Evolutionary conservation across 1,139 yeast genomes (phyloP).

Genomic region (Yamadazyma spencermartinsiae): DNA sequence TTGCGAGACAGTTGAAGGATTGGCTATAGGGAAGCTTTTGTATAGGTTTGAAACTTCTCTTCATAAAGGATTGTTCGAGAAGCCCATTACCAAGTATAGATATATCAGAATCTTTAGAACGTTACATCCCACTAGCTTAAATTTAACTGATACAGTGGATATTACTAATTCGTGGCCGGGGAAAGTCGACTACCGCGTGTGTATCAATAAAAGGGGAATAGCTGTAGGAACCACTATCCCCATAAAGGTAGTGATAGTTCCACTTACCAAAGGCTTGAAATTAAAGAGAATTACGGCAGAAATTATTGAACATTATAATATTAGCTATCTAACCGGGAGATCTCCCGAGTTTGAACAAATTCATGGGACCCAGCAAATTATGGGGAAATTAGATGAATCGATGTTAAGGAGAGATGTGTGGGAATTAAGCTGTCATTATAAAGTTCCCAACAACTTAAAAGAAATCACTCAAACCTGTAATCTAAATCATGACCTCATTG

Average conservation of each 20-base stretch:
- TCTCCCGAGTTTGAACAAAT: conserved; percentile 47
- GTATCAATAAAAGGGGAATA: conserved; percentile 55
- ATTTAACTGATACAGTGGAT: conserved; percentile 55
- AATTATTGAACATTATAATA: conserved; percentile 52
- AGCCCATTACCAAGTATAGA: conserved; percentile 34
- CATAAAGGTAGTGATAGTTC: conserved; percentile 54
- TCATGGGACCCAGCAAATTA: conserved; percentile 30
- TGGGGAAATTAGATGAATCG: conserved; percentile 19
- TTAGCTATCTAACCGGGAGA: conserved; percentile 36
- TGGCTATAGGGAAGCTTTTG: conserved; percentile 53
- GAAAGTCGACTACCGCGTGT: conserved; percentile 63
- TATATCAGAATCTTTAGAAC: conserved; percentile 48
- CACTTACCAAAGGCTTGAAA: conserved; percentile 57
- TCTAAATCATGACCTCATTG: conserved; percentile 47
- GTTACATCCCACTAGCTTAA: conserved; percentile 50
- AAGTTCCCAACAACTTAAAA: conserved; percentile 52
- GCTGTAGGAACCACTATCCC: conserved; percentile 61
- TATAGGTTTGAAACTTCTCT: conserved; percentile 56
- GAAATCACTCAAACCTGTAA: conserved; percentile 61
- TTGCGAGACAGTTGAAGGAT: conserved; percentile 69
- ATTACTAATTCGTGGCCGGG: conserved; percentile 66
- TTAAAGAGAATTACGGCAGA: conserved; percentile 49
- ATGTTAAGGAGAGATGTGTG: conserved; percentile 48
- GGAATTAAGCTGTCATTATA: conserved; percentile 47
- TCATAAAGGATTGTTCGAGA: conserved; percentile 54